Percentiles rank a stretch among this genome's conserved stretches.
These are phyloP conservation scores for Coffea canephora DNA, from an alignment of 257 asterid species.

Conservation along the genomic window DNA sequence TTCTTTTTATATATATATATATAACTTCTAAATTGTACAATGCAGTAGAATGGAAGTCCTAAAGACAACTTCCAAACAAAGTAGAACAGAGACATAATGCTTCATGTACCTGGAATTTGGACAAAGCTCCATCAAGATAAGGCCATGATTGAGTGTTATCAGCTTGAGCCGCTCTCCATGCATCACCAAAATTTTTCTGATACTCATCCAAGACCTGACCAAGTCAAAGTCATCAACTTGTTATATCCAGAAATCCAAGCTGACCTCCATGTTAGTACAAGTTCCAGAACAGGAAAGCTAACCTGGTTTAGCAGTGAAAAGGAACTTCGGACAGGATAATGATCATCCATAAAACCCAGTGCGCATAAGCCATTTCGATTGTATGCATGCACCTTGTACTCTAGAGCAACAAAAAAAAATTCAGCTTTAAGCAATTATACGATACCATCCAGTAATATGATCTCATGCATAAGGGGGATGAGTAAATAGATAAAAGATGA, in stretches of 20 bases:
- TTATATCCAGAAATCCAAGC: background rate
- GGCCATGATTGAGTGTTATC: conserved; percentile 74
- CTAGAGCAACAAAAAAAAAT: conserved; percentile 31
- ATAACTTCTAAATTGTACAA: background rate
- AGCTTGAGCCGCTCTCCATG: conserved; percentile 69
- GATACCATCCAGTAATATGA: background rate
- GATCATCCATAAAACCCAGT: conserved; percentile 89
- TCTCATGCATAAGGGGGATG: background rate
- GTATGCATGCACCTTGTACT: conserved; percentile 84
- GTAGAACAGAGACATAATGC: background rate
- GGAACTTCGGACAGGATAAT: conserved; percentile 90
- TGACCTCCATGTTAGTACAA: background rate
- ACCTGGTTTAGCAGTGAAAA: conserved; percentile 92
- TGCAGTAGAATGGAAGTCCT: background rate
- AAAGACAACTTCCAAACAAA: background rate
- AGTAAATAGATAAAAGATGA: background rate
- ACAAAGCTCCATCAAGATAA: conserved; percentile 60
- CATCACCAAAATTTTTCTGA: conserved; percentile 75
- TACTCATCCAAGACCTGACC: conserved; percentile 83
- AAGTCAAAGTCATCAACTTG: background rate
- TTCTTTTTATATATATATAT: background rate
- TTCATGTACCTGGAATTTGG: conserved; percentile 45
- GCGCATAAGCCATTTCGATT: conserved; percentile 77
- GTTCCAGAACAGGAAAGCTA: background rate
- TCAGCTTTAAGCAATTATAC: conserved; percentile 13